Percentiles rank a stretch among this genome's conserved stretches.
These are phyloP conservation scores for Malus hybrid DNA, from an alignment of 331 rosid species.

Conservation along the genomic window DNA sequence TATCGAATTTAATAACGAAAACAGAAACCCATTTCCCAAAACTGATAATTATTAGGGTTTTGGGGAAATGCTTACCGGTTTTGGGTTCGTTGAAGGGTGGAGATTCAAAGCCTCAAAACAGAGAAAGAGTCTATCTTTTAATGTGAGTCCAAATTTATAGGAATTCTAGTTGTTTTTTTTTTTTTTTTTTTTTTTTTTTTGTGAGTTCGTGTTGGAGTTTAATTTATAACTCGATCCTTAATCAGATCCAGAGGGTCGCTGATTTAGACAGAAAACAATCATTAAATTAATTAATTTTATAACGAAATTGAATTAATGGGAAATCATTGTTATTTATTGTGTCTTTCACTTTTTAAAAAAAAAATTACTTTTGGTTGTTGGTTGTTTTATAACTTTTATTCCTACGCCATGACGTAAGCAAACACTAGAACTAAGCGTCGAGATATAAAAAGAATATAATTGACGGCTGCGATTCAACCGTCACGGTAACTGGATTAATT, in stretches of 20 bases:
- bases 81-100: constrained; percentile 20
- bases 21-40: constrained; percentile 3
- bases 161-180: constrained; percentile 12
- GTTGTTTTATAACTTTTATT: background rate
- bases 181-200: background rate
- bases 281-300: background rate
- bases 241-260: constrained; percentile 26
- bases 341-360: background rate
- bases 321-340: constrained; percentile 4
- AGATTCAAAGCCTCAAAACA: constrained; percentile 29
- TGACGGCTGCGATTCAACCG: constrained; percentile 4
- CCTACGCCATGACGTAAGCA: background rate
- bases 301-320: background rate
- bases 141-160: constrained; percentile 26
- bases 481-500: background rate
- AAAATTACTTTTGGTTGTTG: background rate
- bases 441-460: background rate
- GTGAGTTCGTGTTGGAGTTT: constrained; percentile 4
- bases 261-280: constrained; percentile 10
- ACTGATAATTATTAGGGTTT: constrained; percentile 20
- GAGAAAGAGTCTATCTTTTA: background rate
- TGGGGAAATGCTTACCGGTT: constrained; percentile 20
- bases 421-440: background rate
- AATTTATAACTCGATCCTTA: background rate
- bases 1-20: background rate